Evolutionary conservation across 1,284 basidiomycete species (phyloP).

Genomic region (Ganoderma meredithae): DNA sequence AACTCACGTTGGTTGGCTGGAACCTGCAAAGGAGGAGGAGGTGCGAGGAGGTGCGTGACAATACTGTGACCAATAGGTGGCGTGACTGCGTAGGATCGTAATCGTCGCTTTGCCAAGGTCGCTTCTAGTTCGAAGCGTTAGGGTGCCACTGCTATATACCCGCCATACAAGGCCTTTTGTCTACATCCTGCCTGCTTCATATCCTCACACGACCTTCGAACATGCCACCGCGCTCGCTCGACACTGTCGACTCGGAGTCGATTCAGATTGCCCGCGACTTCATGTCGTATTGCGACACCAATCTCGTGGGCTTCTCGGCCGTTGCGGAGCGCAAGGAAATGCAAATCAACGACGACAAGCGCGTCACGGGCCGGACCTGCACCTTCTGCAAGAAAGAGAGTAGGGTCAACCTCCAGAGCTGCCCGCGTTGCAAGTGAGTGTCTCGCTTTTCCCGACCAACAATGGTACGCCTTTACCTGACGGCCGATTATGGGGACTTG

Average conservation of each 20-base stretch:
- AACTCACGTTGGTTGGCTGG: neutral
- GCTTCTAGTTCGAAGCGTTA: neutral
- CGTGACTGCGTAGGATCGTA: neutral
- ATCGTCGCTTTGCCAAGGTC: neutral
- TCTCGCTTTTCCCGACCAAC: neutral
- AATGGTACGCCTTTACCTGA: too few species aligned
- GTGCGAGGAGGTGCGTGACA: neutral
- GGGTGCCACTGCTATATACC: neutral
- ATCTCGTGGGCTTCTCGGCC: neutral
- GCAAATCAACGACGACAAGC: slow-evolving; percentile 2
- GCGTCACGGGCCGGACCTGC: neutral
- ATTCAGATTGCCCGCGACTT: neutral
- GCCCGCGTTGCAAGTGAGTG: neutral
- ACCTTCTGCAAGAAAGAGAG: neutral
- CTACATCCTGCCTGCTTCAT: neutral
- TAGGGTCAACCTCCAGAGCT: neutral
- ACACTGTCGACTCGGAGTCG: neutral
- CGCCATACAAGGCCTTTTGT: neutral
- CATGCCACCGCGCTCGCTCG: neutral
- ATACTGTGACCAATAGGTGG: neutral
- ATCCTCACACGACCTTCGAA: neutral
- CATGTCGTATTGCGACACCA: neutral
- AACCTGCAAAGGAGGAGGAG: too few species aligned
- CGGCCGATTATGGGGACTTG: too few species aligned
- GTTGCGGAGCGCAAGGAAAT: neutral